Base-by-base conservation (phyloP, 176 grass and related monocot species). In the Musa troglodytarum region DNA sequence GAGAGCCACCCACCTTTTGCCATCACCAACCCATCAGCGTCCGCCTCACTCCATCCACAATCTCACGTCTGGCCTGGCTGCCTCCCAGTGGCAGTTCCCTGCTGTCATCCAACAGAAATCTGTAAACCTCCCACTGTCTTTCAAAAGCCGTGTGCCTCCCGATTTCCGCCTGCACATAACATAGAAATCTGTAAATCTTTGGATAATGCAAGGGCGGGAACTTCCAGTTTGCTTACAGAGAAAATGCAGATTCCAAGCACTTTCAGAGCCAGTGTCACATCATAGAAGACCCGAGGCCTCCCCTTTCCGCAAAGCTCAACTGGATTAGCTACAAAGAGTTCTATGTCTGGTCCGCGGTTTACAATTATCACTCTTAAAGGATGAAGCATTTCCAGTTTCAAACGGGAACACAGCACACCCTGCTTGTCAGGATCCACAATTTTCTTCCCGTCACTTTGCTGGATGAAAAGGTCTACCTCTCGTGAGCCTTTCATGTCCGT, bases 71-170 rank as follows among this genome's bases (percentile, higher is more conserved):
- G 12, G 74, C 29, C 9, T 68, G 53, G 51, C 67, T 87, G 79
- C 81, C 92, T 68, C 82, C 29, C 63, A 98, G 76, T 20, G 90
- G 94, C 49, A 94, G 88, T 53, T 94, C 91, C 52, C 71, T 79
- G 82, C 84, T 89, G 49, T 94, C 95, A 2, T 88, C 86, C 76
- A 99, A 86, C 25, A 99, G 88, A 79, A 99, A 99, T 62, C 91
- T 91, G 79, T 94, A 99, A 1, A 99, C 88, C 72, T 99, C 95
- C 95, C 95, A 94, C 77, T 99, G 91, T 25, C 85, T 87, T 63
- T 94, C 90, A 0, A 81, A 83, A 21, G 86, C 88, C 20, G 73
- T 13, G 51, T 94, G 95, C 61, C 95, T 88, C 5, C 90, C 91
- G 8, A 99, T 99, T 74, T 99, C 95, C 68, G 95, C 91, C 95